phyloP scores from a whole-genome alignment of 768 basidiomycete genomes.

The Lepiota subincarnata region DNA sequence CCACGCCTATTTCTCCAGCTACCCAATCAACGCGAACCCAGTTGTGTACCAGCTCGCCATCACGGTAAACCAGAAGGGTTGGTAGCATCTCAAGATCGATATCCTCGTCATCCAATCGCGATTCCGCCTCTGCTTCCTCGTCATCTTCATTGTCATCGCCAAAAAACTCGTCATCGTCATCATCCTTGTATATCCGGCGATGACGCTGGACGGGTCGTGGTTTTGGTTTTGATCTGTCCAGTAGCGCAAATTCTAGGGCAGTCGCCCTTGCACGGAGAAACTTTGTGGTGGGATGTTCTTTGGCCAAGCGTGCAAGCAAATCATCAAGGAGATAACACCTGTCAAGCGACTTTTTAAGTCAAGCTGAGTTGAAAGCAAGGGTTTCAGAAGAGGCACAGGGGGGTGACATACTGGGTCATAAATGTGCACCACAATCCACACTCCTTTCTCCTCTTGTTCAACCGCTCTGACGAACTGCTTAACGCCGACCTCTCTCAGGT shows the following conservation, averaged over 20 bases:
- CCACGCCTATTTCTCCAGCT: conserved; percentile 60
- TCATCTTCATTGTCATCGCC: conserved; percentile 38
- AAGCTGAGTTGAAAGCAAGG: conserved; percentile 4
- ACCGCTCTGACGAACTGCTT: conserved; percentile 71
- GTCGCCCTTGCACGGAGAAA: conserved; percentile 80
- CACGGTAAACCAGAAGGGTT: conserved; percentile 73
- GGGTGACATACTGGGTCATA: conserved; percentile 65
- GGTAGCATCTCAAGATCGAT: conserved; percentile 80
- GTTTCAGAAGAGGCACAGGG: neutral
- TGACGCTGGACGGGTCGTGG: conserved; percentile 15
- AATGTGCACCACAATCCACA: conserved; percentile 84
- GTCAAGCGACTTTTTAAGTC: conserved; percentile 55
- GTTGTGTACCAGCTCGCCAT: conserved; percentile 79
- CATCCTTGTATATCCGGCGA: conserved; percentile 30
- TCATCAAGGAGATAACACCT: conserved; percentile 72
- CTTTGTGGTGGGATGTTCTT: conserved; percentile 67
- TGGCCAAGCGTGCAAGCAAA: conserved; percentile 61
- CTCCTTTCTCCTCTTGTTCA: conserved; percentile 61
- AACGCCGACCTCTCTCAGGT: conserved; percentile 75
- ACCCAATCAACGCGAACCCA: conserved; percentile 92
- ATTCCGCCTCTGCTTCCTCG: conserved; percentile 32
- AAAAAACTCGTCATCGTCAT: conserved; percentile 46
- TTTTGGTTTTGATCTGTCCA: conserved; percentile 13
- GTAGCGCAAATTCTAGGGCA: conserved; percentile 63
- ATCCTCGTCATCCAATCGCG: conserved; percentile 42